A percentile compares a stretch with the other conserved stretches of the same genome.
Conservation (phyloP, 257 asterid species). For the Penstemon eatonii region DNA sequence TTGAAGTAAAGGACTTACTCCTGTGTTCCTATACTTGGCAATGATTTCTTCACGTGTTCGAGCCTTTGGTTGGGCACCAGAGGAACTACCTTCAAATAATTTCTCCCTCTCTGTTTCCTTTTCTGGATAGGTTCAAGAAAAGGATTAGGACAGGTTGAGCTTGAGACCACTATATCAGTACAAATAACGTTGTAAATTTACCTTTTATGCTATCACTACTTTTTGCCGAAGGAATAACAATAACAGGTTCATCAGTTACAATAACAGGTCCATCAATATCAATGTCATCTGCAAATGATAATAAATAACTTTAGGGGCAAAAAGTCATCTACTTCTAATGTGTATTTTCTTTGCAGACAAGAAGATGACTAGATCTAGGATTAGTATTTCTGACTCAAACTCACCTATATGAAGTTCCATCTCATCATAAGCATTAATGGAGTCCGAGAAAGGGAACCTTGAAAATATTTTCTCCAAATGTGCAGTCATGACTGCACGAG, state of each 20-base stretch:
- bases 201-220: constrained; percentile 45
- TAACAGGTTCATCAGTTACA: constrained; percentile 60
- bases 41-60: constrained; percentile 92
- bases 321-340: constrained; percentile 7
- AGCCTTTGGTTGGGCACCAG: constrained; percentile 57
- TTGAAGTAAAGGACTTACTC: constrained; percentile 46
- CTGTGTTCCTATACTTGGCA: constrained; percentile 78
- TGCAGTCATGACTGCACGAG: constrained; percentile 49
- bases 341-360: constrained; percentile 3
- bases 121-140: constrained; percentile 36
- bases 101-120: constrained; percentile 60
- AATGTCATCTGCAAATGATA: constrained; percentile 64
- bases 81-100: constrained; percentile 72
- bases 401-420: constrained; percentile 72
- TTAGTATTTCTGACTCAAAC: constrained; percentile 25
- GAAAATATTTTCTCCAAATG: constrained; percentile 81
- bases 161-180: constrained; percentile 8
- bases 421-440: constrained; percentile 36
- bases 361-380: constrained; percentile 12
- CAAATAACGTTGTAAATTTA: constrained; percentile 28
- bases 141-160: constrained; percentile 12
- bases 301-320: constrained; percentile 23
- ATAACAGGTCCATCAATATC: constrained; percentile 64
- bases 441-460: constrained; percentile 83
- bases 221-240: constrained; percentile 45